Percentiles rank a stretch among this genome's conserved stretches.
These are phyloP conservation scores for Volvox reticuliferus DNA, from an alignment of 139 green algal species.

Conservation along the genomic window DNA sequence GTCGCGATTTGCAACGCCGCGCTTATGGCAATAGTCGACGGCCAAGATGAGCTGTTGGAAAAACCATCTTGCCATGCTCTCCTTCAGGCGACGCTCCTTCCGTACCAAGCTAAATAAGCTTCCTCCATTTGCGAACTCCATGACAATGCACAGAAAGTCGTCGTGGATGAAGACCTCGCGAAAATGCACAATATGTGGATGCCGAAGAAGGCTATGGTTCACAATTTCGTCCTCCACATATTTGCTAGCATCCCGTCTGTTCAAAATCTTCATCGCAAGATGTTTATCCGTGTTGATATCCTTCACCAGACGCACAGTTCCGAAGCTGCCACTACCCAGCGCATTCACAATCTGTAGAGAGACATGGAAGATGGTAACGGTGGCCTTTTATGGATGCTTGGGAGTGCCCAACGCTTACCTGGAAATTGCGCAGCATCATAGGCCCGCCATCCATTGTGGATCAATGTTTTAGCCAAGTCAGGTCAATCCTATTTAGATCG, in stretches of 20 bases:
- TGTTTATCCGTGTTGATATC: constrained; percentile 74
- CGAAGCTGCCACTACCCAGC: constrained; percentile 82
- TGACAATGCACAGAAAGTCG: constrained; percentile 71
- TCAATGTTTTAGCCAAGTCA: background rate
- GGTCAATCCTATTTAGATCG: no score
- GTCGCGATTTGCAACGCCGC: constrained; percentile 87
- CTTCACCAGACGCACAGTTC: constrained; percentile 81
- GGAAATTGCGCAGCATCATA: background rate
- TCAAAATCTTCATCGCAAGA: constrained; percentile 57
- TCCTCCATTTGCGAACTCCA: constrained; percentile 93
- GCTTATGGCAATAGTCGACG: constrained; percentile 89
- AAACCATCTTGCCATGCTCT: constrained; percentile 90
- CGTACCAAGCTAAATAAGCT: constrained; percentile 94
- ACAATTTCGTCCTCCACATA: constrained; percentile 87
- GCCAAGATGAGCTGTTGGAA: constrained; percentile 94
- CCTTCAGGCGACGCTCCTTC: constrained; percentile 82
- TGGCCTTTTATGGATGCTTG: background rate
- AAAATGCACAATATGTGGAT: constrained; percentile 97
- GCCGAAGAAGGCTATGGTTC: constrained; percentile 92
- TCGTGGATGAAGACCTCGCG: constrained; percentile 87
- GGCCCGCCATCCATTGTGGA: background rate
- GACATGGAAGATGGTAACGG: background rate
- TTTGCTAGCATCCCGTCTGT: constrained; percentile 58
- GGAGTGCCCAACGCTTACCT: background rate
- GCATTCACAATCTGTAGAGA: background rate